Evolutionary conservation across 768 basidiomycete genomes (phyloP).

Genomic region (Panus rudis): DNA sequence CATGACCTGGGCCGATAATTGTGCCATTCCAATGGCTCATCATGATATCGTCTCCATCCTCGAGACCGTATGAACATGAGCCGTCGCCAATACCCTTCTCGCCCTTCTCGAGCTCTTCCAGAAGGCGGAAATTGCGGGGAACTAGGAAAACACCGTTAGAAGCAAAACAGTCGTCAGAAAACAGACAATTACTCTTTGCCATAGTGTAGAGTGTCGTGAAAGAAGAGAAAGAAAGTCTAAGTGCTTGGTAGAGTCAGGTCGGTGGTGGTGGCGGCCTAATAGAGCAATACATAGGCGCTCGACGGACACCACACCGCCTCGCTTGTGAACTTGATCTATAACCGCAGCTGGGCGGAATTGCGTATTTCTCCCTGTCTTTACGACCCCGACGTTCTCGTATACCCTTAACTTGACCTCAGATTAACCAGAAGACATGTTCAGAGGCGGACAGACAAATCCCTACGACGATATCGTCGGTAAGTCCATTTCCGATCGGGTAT

Average conservation of each 20-base stretch:
- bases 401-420: slow-evolving; percentile 1
- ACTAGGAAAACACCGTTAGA: slow-evolving; percentile 40
- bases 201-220: slow-evolving; percentile 14
- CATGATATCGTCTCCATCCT: slow-evolving; percentile 92
- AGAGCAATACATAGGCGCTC: slow-evolving; percentile 3
- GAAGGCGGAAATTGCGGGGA: slow-evolving; percentile 91
- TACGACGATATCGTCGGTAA: slow-evolving; percentile 91
- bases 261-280: too few species aligned
- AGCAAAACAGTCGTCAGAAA: slow-evolving; percentile 4
- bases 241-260: not conserved
- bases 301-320: not conserved
- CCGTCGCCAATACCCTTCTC: slow-evolving; percentile 99
- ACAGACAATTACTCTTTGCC: slow-evolving; percentile 25
- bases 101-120: slow-evolving; percentile 98
- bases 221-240: slow-evolving; percentile 1
- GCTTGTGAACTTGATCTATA: not conserved
- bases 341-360: not conserved
- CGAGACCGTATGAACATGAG: slow-evolving; percentile 93
- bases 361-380: not conserved
- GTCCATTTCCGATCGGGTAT: slow-evolving; percentile 43
- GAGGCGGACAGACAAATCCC: slow-evolving; percentile 55
- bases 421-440: slow-evolving; percentile 52
- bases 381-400: too few species aligned
- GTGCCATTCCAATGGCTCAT: slow-evolving; percentile 99
- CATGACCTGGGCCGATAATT: slow-evolving; percentile 97